Percentiles rank a stretch among this genome's conserved stretches.
Evolutionary conservation across 495 filamentous ascomycete genomes (phyloP).

Genomic region (Cairneyella variabilis): DNA sequence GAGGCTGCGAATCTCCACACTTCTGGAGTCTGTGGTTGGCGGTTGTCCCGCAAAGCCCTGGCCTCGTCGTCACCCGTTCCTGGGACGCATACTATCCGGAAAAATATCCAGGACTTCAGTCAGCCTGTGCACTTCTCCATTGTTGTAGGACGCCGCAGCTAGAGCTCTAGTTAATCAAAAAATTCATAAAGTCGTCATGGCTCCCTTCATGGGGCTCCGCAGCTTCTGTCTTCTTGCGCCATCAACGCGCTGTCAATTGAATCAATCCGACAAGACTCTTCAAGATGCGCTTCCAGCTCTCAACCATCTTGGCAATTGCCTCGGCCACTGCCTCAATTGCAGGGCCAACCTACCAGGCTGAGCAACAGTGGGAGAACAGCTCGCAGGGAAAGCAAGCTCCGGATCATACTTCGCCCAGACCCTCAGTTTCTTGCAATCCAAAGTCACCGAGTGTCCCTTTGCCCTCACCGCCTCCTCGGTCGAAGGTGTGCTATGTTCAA

Average conservation of each 20-base stretch:
- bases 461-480: conserved; percentile 21
- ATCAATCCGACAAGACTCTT: neutral
- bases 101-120: conserved; percentile 20
- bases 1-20: conserved; percentile 4
- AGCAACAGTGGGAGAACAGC: neutral
- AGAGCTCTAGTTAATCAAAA: neutral
- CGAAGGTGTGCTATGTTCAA: conserved; percentile 31
- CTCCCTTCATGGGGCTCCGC: neutral
- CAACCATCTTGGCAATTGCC: conserved; percentile 4
- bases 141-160: neutral
- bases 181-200: conserved; percentile 15
- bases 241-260: neutral
- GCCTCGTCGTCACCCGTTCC: conserved; percentile 6
- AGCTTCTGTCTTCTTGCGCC: conserved; percentile 2
- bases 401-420: conserved; percentile 25
- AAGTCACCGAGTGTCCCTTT: conserved; percentile 25
- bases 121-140: neutral
- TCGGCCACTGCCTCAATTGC: conserved; percentile 19
- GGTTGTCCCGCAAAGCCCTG: neutral
- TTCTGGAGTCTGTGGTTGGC: neutral
- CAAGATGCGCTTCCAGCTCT: conserved; percentile 21
- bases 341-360: conserved; percentile 10
- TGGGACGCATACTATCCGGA: conserved; percentile 12
- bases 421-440: conserved; percentile 25
- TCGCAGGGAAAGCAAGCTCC: neutral